These are phyloP conservation scores for Vararia minispora DNA, from an alignment of 768 basidiomycete species.

Conservation along the genomic window DNA sequence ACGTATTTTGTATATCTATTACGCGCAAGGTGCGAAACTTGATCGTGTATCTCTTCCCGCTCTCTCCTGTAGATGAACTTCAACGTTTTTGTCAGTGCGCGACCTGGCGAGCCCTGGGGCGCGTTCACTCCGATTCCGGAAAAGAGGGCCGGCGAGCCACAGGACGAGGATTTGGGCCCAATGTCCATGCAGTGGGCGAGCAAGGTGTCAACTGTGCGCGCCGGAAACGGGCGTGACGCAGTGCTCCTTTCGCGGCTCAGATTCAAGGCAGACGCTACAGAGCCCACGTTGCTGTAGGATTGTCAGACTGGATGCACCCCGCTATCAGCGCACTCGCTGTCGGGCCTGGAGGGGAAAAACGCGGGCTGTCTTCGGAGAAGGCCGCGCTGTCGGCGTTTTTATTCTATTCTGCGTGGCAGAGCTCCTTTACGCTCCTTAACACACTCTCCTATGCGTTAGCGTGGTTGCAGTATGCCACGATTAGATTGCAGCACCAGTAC, in stretches of 20 bases:
- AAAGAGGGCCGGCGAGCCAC: constrained; percentile 19
- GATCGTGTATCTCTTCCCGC: constrained; percentile 10
- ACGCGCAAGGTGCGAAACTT: not conserved
- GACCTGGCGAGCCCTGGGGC: constrained; percentile 59
- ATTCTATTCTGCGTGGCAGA: no score
- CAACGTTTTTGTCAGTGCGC: constrained; percentile 47
- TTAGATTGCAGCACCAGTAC: no score
- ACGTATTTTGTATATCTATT: constrained; percentile 7
- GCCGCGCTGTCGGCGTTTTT: no score
- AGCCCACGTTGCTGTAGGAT: constrained; percentile 47
- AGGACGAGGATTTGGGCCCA: constrained; percentile 26
- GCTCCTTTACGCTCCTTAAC: no score
- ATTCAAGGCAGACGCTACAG: constrained; percentile 49
- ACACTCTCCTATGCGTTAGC: no score
- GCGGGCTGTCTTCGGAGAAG: no score
- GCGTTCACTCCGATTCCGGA: constrained; percentile 51
- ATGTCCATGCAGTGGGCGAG: constrained; percentile 22
- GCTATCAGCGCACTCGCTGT: no score
- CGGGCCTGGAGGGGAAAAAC: no score
- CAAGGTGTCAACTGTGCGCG: constrained; percentile 40
- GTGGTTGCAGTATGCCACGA: no score
- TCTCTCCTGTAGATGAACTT: constrained; percentile 53
- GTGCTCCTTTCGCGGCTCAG: constrained; percentile 53
- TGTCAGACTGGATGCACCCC: no score
- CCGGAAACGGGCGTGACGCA: constrained; percentile 33